These are phyloP conservation scores for Artemisia tridentata DNA, from an alignment of 129 eudicot species.

Conservation along the genomic window DNA sequence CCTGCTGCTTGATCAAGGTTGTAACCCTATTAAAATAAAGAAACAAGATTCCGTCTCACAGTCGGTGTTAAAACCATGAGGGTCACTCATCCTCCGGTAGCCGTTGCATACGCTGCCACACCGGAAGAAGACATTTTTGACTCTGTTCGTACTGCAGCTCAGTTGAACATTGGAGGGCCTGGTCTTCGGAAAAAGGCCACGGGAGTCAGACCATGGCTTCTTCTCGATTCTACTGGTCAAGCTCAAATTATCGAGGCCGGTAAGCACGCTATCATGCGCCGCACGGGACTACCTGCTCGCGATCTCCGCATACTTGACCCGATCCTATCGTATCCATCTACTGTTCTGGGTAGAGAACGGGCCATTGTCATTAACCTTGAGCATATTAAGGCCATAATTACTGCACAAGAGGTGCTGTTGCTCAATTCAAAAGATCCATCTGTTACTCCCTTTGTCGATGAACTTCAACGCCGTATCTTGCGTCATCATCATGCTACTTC, in stretches of 20 bases:
- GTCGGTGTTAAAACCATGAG: slow-evolving; percentile 6
- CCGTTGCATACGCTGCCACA: slow-evolving; percentile 28
- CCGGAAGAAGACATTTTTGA: slow-evolving; percentile 31
- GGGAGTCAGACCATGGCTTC: slow-evolving; percentile 32
- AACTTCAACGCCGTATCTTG: neutral
- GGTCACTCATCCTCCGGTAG: slow-evolving; percentile 25
- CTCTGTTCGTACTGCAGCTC: slow-evolving; percentile 17
- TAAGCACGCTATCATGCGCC: neutral
- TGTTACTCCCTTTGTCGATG: neutral
- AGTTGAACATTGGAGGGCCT: slow-evolving; percentile 20
- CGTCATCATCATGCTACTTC: slow-evolving; percentile 3
- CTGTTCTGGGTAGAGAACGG: neutral
- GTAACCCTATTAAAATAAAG: neutral
- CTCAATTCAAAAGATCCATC: slow-evolving; percentile 2
- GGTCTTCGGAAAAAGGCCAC: slow-evolving; percentile 53
- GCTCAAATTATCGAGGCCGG: neutral
- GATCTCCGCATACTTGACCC: slow-evolving; percentile 12
- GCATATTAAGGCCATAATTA: slow-evolving; percentile 7
- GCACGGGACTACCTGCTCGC: neutral
- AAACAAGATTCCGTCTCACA: too few relatives aligned
- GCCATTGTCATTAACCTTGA: neutral
- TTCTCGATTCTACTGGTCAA: neutral
- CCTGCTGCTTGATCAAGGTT: too few relatives aligned
- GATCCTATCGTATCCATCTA: neutral
- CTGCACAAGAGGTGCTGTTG: neutral